Conservation (phyloP, 495 filamentous ascomycete species). For the Symbiotaphrina buchneri region DNA sequence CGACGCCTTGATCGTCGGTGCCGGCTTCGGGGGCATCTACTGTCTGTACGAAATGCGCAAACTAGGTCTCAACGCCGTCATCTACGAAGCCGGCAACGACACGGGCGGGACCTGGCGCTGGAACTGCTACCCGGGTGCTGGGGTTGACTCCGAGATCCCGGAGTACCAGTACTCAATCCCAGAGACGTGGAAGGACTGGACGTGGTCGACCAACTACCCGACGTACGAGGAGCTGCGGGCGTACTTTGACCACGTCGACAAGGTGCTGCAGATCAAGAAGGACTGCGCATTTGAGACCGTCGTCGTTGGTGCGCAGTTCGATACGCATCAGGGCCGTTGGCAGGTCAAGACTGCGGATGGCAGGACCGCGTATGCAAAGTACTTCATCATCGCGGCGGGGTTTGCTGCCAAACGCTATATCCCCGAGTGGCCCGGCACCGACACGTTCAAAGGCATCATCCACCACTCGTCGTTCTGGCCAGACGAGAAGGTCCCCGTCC, state of each 20-base stretch:
- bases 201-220: constrained; percentile 20
- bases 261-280: constrained; percentile 17
- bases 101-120: constrained; percentile 28
- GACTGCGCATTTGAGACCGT: constrained; percentile 18
- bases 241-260: constrained; percentile 21
- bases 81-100: constrained; percentile 21
- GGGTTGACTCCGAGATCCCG: constrained; percentile 18
- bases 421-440: constrained; percentile 14
- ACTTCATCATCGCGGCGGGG: constrained; percentile 16
- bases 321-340: constrained; percentile 14
- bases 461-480: constrained; percentile 32
- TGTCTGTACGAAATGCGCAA: constrained; percentile 17
- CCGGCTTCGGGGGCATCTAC: constrained; percentile 25
- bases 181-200: constrained; percentile 20
- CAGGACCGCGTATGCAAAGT: constrained; percentile 8
- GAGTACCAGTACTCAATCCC: constrained; percentile 18
- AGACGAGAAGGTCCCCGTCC: constrained; percentile 19
- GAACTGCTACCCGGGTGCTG: constrained; percentile 21
- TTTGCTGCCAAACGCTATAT: constrained; percentile 16
- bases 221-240: constrained; percentile 14
- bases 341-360: constrained; percentile 13
- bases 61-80: constrained; percentile 17
- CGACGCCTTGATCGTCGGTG: constrained; percentile 27
- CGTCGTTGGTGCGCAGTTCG: constrained; percentile 16
- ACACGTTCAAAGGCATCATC: constrained; percentile 19